A percentile compares a stretch with the other conserved stretches of the same genome.
Evolutionary conservation across 2,329 filamentous ascomycete species (phyloP).

Genomic region (Eutypella sp.): DNA sequence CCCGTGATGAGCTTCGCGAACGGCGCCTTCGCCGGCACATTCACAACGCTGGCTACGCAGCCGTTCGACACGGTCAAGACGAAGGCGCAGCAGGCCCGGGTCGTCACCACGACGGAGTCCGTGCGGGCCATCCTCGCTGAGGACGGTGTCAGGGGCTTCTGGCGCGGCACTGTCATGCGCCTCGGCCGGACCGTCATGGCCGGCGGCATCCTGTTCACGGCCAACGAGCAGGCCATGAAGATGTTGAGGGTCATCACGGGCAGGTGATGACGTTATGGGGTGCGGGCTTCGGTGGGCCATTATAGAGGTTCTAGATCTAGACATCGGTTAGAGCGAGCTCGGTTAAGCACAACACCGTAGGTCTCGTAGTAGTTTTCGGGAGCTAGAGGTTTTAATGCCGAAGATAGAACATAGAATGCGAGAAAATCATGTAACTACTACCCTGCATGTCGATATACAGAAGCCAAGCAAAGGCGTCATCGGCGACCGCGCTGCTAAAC

Average conservation of each 20-base stretch:
- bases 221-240: constrained; percentile 27
- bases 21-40: constrained; percentile 29
- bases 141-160: constrained; percentile 53
- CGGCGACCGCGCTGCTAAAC: too few relatives aligned
- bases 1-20: constrained; percentile 33
- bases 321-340: too few relatives aligned
- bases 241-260: constrained; percentile 18
- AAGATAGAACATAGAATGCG: too few relatives aligned
- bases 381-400: too few relatives aligned
- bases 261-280: too few relatives aligned
- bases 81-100: constrained; percentile 50
- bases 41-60: constrained; percentile 49
- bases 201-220: constrained; percentile 28
- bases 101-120: constrained; percentile 49
- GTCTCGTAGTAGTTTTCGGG: too few relatives aligned
- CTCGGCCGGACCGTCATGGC: constrained; percentile 53
- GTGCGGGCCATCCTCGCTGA: constrained; percentile 47
- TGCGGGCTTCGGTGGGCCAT: too few relatives aligned
- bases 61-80: constrained; percentile 60
- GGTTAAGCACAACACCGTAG: too few relatives aligned
- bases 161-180: constrained; percentile 61
- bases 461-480: too few relatives aligned
- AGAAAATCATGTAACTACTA: too few relatives aligned
- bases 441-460: too few relatives aligned
- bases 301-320: too few relatives aligned